These are phyloP conservation scores for Phlebopus sp. DNA, from an alignment of 1,284 basidiomycete species.

Conservation along the genomic window DNA sequence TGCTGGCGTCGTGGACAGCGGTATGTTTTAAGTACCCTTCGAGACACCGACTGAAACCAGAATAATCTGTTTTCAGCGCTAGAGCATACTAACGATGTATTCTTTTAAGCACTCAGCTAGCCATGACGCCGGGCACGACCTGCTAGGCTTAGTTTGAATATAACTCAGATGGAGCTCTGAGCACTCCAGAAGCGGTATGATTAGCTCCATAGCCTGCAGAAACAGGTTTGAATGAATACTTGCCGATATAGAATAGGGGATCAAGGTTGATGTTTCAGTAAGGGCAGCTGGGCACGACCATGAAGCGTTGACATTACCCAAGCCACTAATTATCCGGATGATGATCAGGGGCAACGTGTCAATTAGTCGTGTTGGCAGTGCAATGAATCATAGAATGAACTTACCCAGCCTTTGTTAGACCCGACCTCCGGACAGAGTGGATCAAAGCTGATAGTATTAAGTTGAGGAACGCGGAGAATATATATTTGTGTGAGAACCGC, in stretches of 20 bases:
- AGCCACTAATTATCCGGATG: neutral
- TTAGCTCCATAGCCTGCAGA: neutral
- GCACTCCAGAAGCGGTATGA: slow-evolving; percentile 12
- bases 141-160: slow-evolving; percentile 15
- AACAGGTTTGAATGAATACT: too few species aligned
- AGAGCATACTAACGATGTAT: slow-evolving; percentile 1
- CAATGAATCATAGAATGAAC: too few species aligned
- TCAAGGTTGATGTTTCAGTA: too few species aligned
- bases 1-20: neutral
- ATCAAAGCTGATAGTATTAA: too few species aligned
- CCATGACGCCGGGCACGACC: slow-evolving; percentile 4
- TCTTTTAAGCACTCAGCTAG: neutral
- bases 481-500: too few species aligned
- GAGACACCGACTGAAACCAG: neutral
- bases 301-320: slow-evolving; percentile 15
- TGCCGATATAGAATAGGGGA: too few species aligned
- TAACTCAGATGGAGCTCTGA: slow-evolving; percentile 13
- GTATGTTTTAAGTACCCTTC: slow-evolving; percentile 26
- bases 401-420: too few species aligned
- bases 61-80: slow-evolving; percentile 7
- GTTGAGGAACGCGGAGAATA: too few species aligned
- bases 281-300: too few species aligned
- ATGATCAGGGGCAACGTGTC: neutral
- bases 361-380: neutral
- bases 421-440: too few species aligned